phyloP scores from a whole-genome alignment of 2,329 filamentous ascomycete genomes.

The Talaromyces sp. region DNA sequence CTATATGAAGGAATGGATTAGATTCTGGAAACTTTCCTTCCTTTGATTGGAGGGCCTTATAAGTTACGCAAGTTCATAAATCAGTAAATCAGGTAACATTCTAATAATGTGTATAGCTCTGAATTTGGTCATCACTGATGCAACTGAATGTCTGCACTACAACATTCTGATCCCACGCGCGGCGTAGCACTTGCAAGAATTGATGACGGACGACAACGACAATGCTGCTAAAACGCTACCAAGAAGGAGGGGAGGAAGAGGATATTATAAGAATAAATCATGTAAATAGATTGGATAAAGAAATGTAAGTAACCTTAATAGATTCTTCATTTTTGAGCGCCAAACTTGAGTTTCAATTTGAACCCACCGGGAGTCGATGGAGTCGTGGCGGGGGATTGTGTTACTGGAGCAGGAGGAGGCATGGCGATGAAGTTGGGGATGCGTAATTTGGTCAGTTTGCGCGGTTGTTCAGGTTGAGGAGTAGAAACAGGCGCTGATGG shows the following conservation, averaged over 20 bases:
- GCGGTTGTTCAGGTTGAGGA: constrained; percentile 19
- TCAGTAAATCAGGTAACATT: not conserved
- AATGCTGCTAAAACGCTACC: not conserved
- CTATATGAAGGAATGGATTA: not conserved
- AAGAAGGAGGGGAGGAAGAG: not conserved
- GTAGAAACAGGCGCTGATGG: constrained; percentile 17
- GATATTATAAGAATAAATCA: not conserved
- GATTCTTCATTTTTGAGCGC: constrained; percentile 29
- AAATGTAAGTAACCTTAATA: not conserved
- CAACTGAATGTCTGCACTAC: not conserved
- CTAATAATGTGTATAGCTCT: not conserved
- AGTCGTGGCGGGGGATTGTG: constrained; percentile 26
- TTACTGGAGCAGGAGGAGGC: constrained; percentile 27
- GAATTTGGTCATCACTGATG: not conserved
- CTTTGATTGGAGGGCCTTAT: not conserved
- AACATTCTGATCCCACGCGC: not conserved
- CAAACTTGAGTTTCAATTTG: constrained; percentile 44
- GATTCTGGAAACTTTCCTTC: not conserved
- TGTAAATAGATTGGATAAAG: constrained; percentile 1
- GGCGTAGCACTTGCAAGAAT: not conserved
- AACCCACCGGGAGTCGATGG: constrained; percentile 35
- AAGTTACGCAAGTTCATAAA: not conserved
- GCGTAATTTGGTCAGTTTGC: constrained; percentile 30
- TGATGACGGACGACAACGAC: not conserved
- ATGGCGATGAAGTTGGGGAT: constrained; percentile 33